Evolutionary conservation across 495 filamentous ascomycete species (phyloP).

Genomic region (Aspergillus affinis): DNA sequence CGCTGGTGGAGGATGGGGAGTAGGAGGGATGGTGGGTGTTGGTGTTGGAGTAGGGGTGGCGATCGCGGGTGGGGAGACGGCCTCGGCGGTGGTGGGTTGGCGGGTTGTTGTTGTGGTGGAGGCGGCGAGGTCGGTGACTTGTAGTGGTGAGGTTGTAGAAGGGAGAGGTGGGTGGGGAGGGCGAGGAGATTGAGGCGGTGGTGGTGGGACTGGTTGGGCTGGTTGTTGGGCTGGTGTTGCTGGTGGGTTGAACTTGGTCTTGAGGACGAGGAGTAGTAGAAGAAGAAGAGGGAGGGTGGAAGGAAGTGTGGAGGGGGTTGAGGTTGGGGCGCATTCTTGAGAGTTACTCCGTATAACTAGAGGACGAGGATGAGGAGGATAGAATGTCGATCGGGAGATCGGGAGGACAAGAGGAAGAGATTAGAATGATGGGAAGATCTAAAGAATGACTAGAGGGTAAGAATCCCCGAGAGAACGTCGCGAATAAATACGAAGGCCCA

Average conservation of each 20-base stretch:
- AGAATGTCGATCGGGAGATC: slow-evolving; percentile 5
- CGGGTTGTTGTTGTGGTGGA: slow-evolving; percentile 1
- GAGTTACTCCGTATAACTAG: too few species aligned
- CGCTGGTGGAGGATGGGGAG: not conserved
- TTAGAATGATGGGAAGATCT: slow-evolving; percentile 1
- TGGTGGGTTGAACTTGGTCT: slow-evolving; percentile 21
- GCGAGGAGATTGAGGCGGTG: slow-evolving; percentile 28
- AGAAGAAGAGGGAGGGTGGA: slow-evolving; percentile 24
- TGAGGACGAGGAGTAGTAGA: slow-evolving; percentile 11
- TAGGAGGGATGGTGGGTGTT: slow-evolving; percentile 21
- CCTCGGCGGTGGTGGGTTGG: slow-evolving; percentile 8
- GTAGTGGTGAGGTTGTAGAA: slow-evolving; percentile 17
- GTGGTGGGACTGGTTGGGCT: slow-evolving; percentile 29
- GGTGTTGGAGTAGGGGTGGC: slow-evolving; percentile 1
- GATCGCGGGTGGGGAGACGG: slow-evolving; percentile 3
- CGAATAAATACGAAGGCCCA: not conserved
- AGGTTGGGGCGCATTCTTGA: slow-evolving; percentile 22
- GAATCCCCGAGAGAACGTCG: too few species aligned
- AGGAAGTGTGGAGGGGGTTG: slow-evolving; percentile 27
- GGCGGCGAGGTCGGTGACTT: not conserved
- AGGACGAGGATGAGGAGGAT: slow-evolving; percentile 5
- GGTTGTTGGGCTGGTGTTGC: slow-evolving; percentile 16
- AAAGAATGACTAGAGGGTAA: not conserved
- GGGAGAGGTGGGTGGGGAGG: slow-evolving; percentile 28
- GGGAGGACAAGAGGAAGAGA: slow-evolving; percentile 1